phyloP scores from a whole-genome alignment of 257 asterid genomes.

The Lithospermum erythrorhizon region DNA sequence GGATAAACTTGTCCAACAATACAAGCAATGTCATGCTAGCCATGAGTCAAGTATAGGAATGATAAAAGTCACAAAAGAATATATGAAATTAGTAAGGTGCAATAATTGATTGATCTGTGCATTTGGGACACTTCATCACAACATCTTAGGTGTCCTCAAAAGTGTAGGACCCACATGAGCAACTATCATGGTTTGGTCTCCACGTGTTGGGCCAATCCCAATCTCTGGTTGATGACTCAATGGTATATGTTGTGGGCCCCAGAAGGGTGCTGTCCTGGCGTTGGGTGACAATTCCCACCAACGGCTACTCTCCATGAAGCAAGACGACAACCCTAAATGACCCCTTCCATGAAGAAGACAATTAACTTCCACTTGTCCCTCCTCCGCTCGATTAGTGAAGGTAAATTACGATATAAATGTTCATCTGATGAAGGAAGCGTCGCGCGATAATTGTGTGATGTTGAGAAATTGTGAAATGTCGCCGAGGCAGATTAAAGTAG shows the following conservation, averaged over 20 bases:
- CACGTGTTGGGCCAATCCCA: slow-evolving; percentile 28
- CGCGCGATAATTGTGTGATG: too few relatives aligned
- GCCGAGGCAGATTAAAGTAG: too few relatives aligned
- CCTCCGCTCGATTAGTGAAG: too few relatives aligned
- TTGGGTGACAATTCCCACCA: slow-evolving; percentile 24
- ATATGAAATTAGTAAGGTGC: slow-evolving; percentile 6
- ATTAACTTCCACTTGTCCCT: slow-evolving; percentile 31
- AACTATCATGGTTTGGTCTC: background rate
- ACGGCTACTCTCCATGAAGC: slow-evolving; percentile 11
- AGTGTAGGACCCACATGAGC: slow-evolving; percentile 16
- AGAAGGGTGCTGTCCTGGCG: slow-evolving; percentile 15
- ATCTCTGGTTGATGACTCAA: slow-evolving; percentile 25
- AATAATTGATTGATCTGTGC: slow-evolving; percentile 15
- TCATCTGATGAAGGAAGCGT: too few relatives aligned
- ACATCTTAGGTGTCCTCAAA: slow-evolving; percentile 29
- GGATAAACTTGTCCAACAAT: background rate
- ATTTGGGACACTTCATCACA: slow-evolving; percentile 5
- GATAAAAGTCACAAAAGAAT: too few relatives aligned
- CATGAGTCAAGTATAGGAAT: slow-evolving; percentile 3
- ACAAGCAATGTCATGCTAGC: slow-evolving; percentile 9
- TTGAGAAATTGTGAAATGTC: too few relatives aligned
- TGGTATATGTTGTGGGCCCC: slow-evolving; percentile 8
- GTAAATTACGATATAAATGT: too few relatives aligned
- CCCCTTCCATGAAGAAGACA: slow-evolving; percentile 15
- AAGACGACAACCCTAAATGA: slow-evolving; percentile 11